Evolutionary conservation across 257 asterid genomes (phyloP), one percentile per base, ranked within the genome.

Genomic region (Petunia secreta): DNA sequence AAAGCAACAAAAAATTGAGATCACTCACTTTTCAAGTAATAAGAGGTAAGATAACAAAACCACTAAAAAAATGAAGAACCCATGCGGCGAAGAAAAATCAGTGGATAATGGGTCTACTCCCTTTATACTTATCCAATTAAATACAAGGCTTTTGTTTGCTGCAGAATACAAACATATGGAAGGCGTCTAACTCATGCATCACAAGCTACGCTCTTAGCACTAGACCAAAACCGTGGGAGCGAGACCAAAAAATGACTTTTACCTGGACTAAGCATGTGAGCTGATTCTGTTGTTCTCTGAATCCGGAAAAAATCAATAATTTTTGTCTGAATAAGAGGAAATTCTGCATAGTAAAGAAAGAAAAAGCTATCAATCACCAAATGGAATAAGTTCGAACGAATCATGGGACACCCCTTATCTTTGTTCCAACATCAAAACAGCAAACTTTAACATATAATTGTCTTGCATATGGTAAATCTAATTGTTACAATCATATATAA

Each of bases 261-360:
- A 89, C 98, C 97, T 86, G 84, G 87, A 80, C 53, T 63, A 39
- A 78, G 81, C 43, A 81, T 83, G 65, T 87, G 91, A 1, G 69
- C 36, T 11, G 94, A 83, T 16, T 77, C 80, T 2, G 94, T 83
- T 40, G 81, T 80, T 83, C 92, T 88, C 85, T 84, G 92, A 54
- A 93, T 92, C 36, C 98, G 91, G 84, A 95, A 95, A 80, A 95
- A 95, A 67, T 95, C 97, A 10, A 92, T 84, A 53, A 95, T 95
- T 84, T 90, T 95, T 52, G 98, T 95, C 79, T 95, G 99, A 38
- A 94, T 85, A 0, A 93, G 89, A 60, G 96, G 92, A 83, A 91
- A 87, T 6, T 77, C 98, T 95, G 96, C 90, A 85, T 16, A 80
- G 2, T 6, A 16, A 57, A 43, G 25, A 48, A 15, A 8, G 50